Conservation (phyloP, 1,284 basidiomycete genomes). For the Earliella scabrosa region DNA sequence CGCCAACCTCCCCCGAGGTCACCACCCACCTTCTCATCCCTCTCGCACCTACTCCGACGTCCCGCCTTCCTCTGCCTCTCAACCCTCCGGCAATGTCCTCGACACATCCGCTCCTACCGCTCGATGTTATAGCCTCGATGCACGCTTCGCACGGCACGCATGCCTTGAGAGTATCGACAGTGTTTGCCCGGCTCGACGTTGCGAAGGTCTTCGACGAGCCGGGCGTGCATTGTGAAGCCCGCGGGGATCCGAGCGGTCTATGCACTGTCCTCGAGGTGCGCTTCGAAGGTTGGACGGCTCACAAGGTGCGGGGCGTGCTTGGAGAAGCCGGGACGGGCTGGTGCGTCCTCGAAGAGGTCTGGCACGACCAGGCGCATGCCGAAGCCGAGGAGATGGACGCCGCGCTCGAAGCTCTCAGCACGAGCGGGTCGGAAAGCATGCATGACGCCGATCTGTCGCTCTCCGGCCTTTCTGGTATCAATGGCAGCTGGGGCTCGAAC, state of each 20-base stretch:
- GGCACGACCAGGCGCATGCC: constrained; percentile 40
- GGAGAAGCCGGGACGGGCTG: constrained; percentile 73
- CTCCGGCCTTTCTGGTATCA: constrained; percentile 11
- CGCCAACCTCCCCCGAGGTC: constrained; percentile 44
- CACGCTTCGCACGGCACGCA: constrained; percentile 60
- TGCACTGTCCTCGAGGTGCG: constrained; percentile 69
- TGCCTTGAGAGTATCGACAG: constrained; percentile 62
- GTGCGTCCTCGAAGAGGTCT: constrained; percentile 69
- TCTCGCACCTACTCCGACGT: constrained; percentile 70
- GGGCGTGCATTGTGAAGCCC: constrained; percentile 61
- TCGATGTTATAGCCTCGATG: constrained; percentile 53
- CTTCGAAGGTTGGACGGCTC: constrained; percentile 71
- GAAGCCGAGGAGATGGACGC: constrained; percentile 36
- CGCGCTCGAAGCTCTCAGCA: constrained; percentile 32
- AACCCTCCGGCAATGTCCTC: constrained; percentile 30
- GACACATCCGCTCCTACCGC: constrained; percentile 53
- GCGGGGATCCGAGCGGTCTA: constrained; percentile 47
- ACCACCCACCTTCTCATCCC: constrained; percentile 73
- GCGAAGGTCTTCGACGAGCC: constrained; percentile 64
- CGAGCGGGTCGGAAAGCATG: constrained; percentile 13
- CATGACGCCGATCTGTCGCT: constrained; percentile 23
- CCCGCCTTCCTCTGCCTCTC: constrained; percentile 59
- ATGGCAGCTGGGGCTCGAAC: constrained; percentile 14
- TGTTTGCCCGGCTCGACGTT: constrained; percentile 70
- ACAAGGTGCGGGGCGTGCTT: constrained; percentile 62